Evolutionary conservation across 2,329 filamentous ascomycete species (phyloP), one percentile per base, ranked within the genome.

Genomic region (Mollisiaceae sp.): DNA sequence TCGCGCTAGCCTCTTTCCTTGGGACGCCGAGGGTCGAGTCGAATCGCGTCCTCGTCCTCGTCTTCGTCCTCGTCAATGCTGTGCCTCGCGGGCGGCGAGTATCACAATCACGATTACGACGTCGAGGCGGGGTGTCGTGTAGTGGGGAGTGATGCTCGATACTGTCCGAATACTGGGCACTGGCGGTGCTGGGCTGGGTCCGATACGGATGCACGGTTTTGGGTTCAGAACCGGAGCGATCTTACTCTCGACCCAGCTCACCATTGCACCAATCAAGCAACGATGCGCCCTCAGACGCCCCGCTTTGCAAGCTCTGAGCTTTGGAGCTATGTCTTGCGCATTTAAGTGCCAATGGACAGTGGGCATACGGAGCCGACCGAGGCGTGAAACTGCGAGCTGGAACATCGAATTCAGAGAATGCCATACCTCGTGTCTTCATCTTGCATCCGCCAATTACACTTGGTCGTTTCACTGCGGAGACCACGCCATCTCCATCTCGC

Each of bases 371-470:
- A 50, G 45, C 45, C 45, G 45, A 50, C 45, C 45, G 41, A 22
- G n/a, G 45, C n/a, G 45, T 50, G 45, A 22, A 54, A 54, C 22
- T n/a, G n/a, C n/a, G n/a, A n/a, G n/a, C n/a, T 18, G 18, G 24
- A 54, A 54, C 50, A 54, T 54, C 50, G 50, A 54, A 52, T 32
- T 54, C 32, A 27, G 2, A 54, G 27, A 54, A 54, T 54, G 22
- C 50, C 50, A 54, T 50, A 8, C 20, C 24, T 12, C 8, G 9
- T 12, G 38, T 41, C 38, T 41, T 18, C 38, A 41, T 41, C 38
- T 41, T 41, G 38, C 38, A 41, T 52, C 47, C 27, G 8, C 50
- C 50, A 32, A 54, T 50, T 27, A 24, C 50, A 27, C 15, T 54
- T 54, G 22, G n/a, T 24, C 50, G 14, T 35, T 54, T 54, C 50